Base-by-base conservation (phyloP, 257 asterid species). In the Solanum bukasovii region DNA sequence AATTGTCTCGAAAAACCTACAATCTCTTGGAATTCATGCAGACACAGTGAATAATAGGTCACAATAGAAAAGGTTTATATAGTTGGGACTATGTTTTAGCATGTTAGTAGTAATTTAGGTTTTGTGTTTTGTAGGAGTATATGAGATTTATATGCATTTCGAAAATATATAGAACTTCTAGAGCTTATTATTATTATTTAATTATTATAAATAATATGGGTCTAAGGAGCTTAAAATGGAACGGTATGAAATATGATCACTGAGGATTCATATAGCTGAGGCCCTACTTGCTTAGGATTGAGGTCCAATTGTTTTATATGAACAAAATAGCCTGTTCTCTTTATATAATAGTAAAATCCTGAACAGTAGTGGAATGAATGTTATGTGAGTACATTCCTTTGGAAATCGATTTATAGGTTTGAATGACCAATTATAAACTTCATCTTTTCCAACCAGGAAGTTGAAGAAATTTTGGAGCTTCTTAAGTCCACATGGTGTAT, bases 381-480 rank as follows among this genome's bases (percentile, higher is more conserved):
- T 5, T 5, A 81, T 46, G 44, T 20, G 31, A 46, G 85, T 29
- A 82, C 85, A 82, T 49, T 49, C 44, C 85, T 52, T 86, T 52
- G 52, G 56, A n/a, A 85, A 85, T 46, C 10, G 6, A 16, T 27
- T 20, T 11, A 29, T 74, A 67, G 73, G 42, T 88, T 59, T 86
- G 68, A 52, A n/a, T 87, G 65, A 65, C 21, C 81, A 74, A 40
- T 71, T 49, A 20, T 84, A 78, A 67, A 74, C 87, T 87, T 61
- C 56, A 67, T 73, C 52, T 75, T 77, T 86, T 88, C 67, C 74
- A 68, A 85, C 59, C 97, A 97, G 98, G 99, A 97, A 94, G 98
- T 97, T 87, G 98, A 97, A 91, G 98, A 97, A 92, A 96, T 96
- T 93, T 90, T 97, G 95, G 99, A 96, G 96, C 99, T 97, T 86